phyloP scores from a whole-genome alignment of 352 stramenopile genomes.

The Phytophthora chlamydospora region DNA sequence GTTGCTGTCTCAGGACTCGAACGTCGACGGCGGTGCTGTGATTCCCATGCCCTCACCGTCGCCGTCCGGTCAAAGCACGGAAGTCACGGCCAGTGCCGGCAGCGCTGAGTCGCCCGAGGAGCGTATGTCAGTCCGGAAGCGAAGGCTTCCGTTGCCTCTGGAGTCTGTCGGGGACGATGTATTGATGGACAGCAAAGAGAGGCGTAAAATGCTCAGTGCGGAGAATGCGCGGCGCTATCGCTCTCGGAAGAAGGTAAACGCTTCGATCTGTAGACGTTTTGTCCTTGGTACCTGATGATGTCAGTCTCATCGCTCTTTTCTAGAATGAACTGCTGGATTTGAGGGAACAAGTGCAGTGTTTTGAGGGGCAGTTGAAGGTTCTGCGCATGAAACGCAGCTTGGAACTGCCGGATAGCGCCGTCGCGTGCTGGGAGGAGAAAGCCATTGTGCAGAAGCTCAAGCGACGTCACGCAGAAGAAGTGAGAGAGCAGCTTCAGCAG shows the following conservation, averaged over 20 bases:
- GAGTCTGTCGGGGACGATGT: slow-evolving; percentile 1
- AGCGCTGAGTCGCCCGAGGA: slow-evolving; percentile 2
- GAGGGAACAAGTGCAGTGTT: slow-evolving; percentile 23
- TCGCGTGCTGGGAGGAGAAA: slow-evolving; percentile 38
- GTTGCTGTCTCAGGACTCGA: slow-evolving; percentile 50
- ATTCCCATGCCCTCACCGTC: slow-evolving; percentile 4
- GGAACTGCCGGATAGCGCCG: slow-evolving; percentile 20
- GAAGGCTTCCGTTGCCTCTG: neutral
- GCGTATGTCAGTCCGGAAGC: neutral
- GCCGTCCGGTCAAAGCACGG: slow-evolving; percentile 7
- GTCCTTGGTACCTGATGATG: no score
- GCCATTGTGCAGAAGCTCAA: slow-evolving; percentile 30
- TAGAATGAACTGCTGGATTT: slow-evolving; percentile 30
- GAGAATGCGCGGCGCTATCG: slow-evolving; percentile 50
- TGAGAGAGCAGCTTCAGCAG: slow-evolving; percentile 35
- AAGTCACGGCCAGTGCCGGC: neutral
- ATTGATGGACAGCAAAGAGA: slow-evolving; percentile 26
- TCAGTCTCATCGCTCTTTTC: neutral
- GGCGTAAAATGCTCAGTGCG: slow-evolving; percentile 36
- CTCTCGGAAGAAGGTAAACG: slow-evolving; percentile 45
- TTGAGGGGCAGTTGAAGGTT: slow-evolving; percentile 30
- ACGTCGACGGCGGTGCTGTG: neutral
- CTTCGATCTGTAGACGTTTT: no score
- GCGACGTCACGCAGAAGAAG: slow-evolving; percentile 20
- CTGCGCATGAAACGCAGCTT: slow-evolving; percentile 23